phyloP scores from a whole-genome alignment of 2,329 filamentous ascomycete species.

The Tolypocladium album region DNA sequence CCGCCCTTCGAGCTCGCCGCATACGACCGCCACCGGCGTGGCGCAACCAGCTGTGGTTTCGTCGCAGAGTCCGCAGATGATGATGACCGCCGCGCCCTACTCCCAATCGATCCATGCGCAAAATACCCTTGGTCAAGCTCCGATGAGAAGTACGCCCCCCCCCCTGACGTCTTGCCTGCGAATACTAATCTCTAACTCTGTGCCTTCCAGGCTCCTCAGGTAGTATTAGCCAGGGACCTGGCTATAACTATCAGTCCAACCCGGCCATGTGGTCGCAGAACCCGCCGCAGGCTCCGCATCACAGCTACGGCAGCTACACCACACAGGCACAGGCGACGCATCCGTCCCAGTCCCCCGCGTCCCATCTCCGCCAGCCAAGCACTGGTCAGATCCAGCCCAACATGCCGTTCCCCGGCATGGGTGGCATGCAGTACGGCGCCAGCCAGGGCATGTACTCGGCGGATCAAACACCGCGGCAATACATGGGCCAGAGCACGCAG shows the following conservation, averaged over 20 bases:
- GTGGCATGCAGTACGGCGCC: slow-evolving; percentile 45
- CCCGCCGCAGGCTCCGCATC: slow-evolving; percentile 51
- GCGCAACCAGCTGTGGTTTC: slow-evolving; percentile 47
- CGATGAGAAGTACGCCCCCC: slow-evolving; percentile 57
- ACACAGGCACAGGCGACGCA: slow-evolving; percentile 41
- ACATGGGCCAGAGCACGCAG: slow-evolving; percentile 54
- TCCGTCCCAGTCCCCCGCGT: slow-evolving; percentile 44
- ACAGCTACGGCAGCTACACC: slow-evolving; percentile 41
- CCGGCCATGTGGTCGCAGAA: slow-evolving; percentile 56
- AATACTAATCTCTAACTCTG: neutral
- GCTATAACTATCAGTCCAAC: slow-evolving; percentile 53
- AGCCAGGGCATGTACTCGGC: slow-evolving; percentile 48
- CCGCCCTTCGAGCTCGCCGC: slow-evolving; percentile 47
- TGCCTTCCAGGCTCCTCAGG: slow-evolving; percentile 34
- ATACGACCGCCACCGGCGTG: slow-evolving; percentile 41
- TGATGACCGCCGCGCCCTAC: slow-evolving; percentile 57
- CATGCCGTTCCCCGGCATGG: slow-evolving; percentile 55
- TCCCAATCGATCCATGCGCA: slow-evolving; percentile 62
- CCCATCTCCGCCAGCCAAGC: slow-evolving; percentile 48
- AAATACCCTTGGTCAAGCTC: slow-evolving; percentile 60
- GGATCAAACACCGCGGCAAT: slow-evolving; percentile 54
- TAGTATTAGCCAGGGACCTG: slow-evolving; percentile 43
- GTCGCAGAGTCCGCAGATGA: slow-evolving; percentile 54
- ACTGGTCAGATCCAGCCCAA: slow-evolving; percentile 45
- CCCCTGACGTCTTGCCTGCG: slow-evolving; percentile 33